Percentiles rank a stretch among this genome's conserved stretches.
These are phyloP conservation scores for Adansonia grandidieri DNA, from an alignment of 441 rosid species.

Conservation along the genomic window DNA sequence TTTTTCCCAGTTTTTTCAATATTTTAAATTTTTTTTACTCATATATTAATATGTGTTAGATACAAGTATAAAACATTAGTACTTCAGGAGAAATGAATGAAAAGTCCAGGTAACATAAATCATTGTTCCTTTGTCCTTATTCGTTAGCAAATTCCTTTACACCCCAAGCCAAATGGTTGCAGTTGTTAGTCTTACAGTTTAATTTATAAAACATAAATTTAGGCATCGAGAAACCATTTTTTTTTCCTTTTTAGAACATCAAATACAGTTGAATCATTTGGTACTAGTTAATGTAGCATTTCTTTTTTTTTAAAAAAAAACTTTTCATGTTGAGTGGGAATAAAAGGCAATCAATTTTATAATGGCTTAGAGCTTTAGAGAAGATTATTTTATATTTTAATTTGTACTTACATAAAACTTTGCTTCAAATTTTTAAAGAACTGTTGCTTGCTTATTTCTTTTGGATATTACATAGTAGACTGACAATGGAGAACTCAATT, in stretches of 20 bases:
- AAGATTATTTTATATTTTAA: neutral
- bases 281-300: neutral
- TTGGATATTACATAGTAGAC: neutral
- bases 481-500: too few relatives aligned
- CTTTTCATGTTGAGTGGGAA: neutral
- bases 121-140: neutral
- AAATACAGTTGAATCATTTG: neutral
- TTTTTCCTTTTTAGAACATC: neutral
- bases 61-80: neutral
- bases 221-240: neutral
- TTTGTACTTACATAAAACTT: neutral
- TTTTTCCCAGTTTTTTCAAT: neutral
- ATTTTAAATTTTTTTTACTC: neutral
- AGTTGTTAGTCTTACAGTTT: neutral
- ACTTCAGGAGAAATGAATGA: neutral
- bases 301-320: neutral
- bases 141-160: neutral
- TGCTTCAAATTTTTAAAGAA: neutral
- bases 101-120: neutral
- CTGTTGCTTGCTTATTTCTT: neutral
- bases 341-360: neutral
- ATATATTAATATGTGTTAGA: neutral
- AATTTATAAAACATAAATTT: neutral
- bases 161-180: neutral
- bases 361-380: neutral